Base-by-base conservation (phyloP, 2,329 filamentous ascomycete species). In the Berkeleyomyces basicola region DNA sequence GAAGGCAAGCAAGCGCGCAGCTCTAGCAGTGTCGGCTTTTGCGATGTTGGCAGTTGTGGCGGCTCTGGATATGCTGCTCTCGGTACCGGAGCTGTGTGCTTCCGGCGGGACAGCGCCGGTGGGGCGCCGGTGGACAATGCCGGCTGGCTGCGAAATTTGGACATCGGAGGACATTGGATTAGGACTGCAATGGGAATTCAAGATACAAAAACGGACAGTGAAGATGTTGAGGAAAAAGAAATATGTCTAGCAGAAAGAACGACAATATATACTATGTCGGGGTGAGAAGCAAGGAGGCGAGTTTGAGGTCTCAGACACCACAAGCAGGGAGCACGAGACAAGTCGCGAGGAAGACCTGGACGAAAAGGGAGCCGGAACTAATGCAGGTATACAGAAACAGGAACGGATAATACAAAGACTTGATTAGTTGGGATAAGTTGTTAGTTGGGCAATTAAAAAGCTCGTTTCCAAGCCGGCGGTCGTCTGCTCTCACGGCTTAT, bases 271-370 rank as follows among this genome's bases (percentile, higher is more conserved):
- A 9, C 10, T 31, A 31, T 36, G 33, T 51, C 23, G 5, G 23
- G 10, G 11, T 31, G 40, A 14, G 10, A 33, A 59, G 11, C 16
- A 7, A 33, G 31, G 31, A 6, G 36, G 16, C 16, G 36, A 37
- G 46, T n/a, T 16, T 14, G 31, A 44, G 16, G 4, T 23, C n/a
- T 14, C 14, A 33, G 16, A 47, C 39, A 44, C 10, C 46, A 46
- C 47, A 51, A 51, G 31, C 47, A 47, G n/a, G 31, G 40, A 9
- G 36, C 14, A 40, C n/a, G 10, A 14, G 47, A 37, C 1, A 23
- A 23, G 1, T 23, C 23, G 23, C 23, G 23, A 60, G 69, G 70
- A 37, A 59, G 57, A 33, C 40, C 33, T 14, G 58, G 42, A 40
- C 11, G 36, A 44, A 11, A 14, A 55, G n/a, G 44, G n/a, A 16